Base-by-base conservation (phyloP, 2,329 filamentous ascomycete species). In the Meredithiella fracta region DNA sequence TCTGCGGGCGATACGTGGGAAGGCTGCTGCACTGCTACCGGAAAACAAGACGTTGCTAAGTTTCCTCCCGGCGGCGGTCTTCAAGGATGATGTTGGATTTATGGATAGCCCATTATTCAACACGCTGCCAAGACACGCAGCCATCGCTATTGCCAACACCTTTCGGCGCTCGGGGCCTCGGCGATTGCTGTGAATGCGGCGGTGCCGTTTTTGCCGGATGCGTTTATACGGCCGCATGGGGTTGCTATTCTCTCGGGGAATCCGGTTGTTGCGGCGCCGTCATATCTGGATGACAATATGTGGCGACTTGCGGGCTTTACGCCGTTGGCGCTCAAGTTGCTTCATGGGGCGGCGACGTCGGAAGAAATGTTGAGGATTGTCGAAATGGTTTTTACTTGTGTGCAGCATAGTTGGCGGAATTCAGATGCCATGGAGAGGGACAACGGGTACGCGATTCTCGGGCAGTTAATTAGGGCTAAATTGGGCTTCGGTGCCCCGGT, bases 391-490 rank as follows among this genome's bases (percentile, higher is more conserved):
- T 89, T 96, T 60, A 80, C 86, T 61, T 87, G 86, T 59, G 85
- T 96, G 52, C 84, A 86, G 61, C 84, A 86, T 60, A 97, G 86
- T 65, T 98, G 94, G 92, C 80, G 92, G 60, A 97, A 97, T 62
- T 97, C 92, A 62, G 94, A 98, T 66, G 90, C 92, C 25, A 96
- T 98, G 85, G 92, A 98, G 67, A 83, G 86, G 63, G 89, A 94
- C 59, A 92, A 94, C 62, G 94, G 91, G 0, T 98, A 96, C 65
- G 85, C 86, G 25, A 86, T 97, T 37, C 71, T 98, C 53, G 85
- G 85, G 42, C 81, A 89, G 67, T 75, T 97, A 17, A 70, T 98
- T 23, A 82, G 88, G 55, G 85, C 86, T 55, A 96, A 95, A 66
- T 73, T 95, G 31, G 85, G 84, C 3, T 58, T 60, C 37, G 54